phyloP scores from a whole-genome alignment of 345 rosid species.

The Chamaenerion angustifolium region DNA sequence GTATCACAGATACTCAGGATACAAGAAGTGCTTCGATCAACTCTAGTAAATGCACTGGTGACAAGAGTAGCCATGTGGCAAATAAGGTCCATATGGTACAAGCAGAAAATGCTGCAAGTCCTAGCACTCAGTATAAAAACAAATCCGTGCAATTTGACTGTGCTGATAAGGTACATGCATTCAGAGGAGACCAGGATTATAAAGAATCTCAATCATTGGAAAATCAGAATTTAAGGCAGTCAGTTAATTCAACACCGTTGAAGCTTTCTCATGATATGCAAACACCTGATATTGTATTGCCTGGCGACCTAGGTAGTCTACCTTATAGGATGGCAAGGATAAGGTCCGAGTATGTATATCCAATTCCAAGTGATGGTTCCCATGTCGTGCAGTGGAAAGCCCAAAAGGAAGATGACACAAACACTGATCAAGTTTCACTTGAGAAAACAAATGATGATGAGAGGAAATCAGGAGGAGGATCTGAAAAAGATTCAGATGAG shows the following conservation, averaged over 20 bases:
- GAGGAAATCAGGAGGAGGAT: slow-evolving; percentile 10
- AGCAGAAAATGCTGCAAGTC: slow-evolving; percentile 1
- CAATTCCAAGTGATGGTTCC: slow-evolving; percentile 31
- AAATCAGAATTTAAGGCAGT: slow-evolving; percentile 18
- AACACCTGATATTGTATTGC: slow-evolving; percentile 88
- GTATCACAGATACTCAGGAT: slow-evolving; percentile 25
- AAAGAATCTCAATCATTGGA: slow-evolving; percentile 5
- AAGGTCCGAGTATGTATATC: slow-evolving; percentile 65
- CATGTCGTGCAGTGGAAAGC: slow-evolving; percentile 28
- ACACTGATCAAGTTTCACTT: background rate
- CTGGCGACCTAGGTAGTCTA: slow-evolving; percentile 31
- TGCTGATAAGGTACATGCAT: slow-evolving; percentile 26
- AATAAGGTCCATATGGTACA: slow-evolving; percentile 9
- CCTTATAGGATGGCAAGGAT: slow-evolving; percentile 40
- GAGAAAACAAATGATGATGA: slow-evolving; percentile 20
- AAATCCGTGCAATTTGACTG: slow-evolving; percentile 29
- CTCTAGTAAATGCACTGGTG: slow-evolving; percentile 26
- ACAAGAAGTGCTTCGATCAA: slow-evolving; percentile 19
- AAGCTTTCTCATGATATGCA: slow-evolving; percentile 86
- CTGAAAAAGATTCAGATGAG: slow-evolving; percentile 3
- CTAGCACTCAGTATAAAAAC: too few relatives aligned
- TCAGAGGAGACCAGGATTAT: slow-evolving; percentile 17
- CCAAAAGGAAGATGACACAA: slow-evolving; percentile 11
- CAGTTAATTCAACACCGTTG: slow-evolving; percentile 56
- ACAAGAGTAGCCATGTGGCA: slow-evolving; percentile 16